phyloP scores from a whole-genome alignment of 2,329 filamentous ascomycete species.

The Scortechinia acanthostroma region DNA sequence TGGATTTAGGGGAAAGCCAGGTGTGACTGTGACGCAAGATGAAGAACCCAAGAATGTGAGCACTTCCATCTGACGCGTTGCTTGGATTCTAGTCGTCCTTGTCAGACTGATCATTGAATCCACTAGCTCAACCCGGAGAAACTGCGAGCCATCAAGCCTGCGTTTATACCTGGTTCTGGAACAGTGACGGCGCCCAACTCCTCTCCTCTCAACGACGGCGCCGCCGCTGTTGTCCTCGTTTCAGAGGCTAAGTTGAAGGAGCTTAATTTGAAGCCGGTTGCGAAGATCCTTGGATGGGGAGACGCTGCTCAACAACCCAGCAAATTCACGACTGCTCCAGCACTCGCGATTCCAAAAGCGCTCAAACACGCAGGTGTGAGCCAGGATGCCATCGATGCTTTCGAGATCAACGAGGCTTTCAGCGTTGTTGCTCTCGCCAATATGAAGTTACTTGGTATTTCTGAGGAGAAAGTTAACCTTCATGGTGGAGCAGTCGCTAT shows the following conservation, averaged over 20 bases:
- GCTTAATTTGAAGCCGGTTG: slow-evolving; percentile 82
- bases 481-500: slow-evolving; percentile 93
- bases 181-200: slow-evolving; percentile 95
- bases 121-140: slow-evolving; percentile 65
- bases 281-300: slow-evolving; percentile 95
- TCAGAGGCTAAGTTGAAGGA: slow-evolving; percentile 91
- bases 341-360: slow-evolving; percentile 93
- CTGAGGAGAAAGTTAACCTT: slow-evolving; percentile 83
- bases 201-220: slow-evolving; percentile 90
- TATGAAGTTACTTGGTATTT: slow-evolving; percentile 79
- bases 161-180: slow-evolving; percentile 72
- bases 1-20: slow-evolving; percentile 83
- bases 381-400: slow-evolving; percentile 75
- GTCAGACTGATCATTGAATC: too few relatives aligned
- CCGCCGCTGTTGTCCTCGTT: slow-evolving; percentile 83
- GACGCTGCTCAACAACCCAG: slow-evolving; percentile 85
- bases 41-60: slow-evolving; percentile 82
- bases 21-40: slow-evolving; percentile 72
- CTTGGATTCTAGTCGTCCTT: slow-evolving; percentile 1
- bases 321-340: slow-evolving; percentile 91
- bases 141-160: slow-evolving; percentile 77
- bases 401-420: slow-evolving; percentile 99
- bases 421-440: slow-evolving; percentile 93
- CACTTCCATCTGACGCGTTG: background rate
- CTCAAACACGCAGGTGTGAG: slow-evolving; percentile 85